A percentile compares a stretch with the other conserved stretches of the same genome.
These are phyloP conservation scores for Lentinula lateritia DNA, from an alignment of 768 basidiomycete species.

Conservation along the genomic window DNA sequence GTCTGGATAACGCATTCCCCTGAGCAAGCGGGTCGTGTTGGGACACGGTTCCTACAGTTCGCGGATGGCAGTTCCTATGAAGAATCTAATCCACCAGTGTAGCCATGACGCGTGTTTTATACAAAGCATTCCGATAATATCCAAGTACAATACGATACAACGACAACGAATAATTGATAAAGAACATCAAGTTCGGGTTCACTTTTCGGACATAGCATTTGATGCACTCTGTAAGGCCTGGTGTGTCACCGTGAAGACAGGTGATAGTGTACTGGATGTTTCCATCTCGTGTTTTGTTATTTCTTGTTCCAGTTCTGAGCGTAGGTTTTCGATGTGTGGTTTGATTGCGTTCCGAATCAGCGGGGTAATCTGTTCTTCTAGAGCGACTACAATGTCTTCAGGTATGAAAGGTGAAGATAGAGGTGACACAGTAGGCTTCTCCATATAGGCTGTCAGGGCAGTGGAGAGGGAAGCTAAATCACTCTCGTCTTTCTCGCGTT, in stretches of 20 bases:
- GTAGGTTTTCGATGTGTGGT: constrained; percentile 18
- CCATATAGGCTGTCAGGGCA: constrained; percentile 20
- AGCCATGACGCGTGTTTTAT: neutral
- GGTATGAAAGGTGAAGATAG: constrained; percentile 11
- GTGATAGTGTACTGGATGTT: constrained; percentile 21
- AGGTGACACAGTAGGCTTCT: neutral
- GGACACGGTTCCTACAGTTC: constrained; percentile 59
- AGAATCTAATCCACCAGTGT: constrained; percentile 18
- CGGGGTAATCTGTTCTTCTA: constrained; percentile 21
- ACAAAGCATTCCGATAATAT: neutral
- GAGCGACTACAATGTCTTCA: constrained; percentile 17
- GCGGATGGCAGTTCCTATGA: constrained; percentile 38
- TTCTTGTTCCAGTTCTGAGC: constrained; percentile 17
- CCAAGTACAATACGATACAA: neutral
- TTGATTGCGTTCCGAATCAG: constrained; percentile 17
- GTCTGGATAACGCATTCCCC: constrained; percentile 89
- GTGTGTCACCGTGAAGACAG: constrained; percentile 10
- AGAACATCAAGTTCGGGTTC: neutral
- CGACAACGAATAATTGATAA: neutral
- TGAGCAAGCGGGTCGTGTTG: constrained; percentile 71
- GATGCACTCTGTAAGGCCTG: neutral
- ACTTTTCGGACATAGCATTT: neutral
- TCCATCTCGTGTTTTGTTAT: constrained; percentile 16
- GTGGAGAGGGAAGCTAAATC: constrained; percentile 14
- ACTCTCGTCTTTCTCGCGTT: constrained; percentile 6